phyloP scores from a whole-genome alignment of 2,329 filamentous ascomycete species.

The Tricladium varicosporioides region DNA sequence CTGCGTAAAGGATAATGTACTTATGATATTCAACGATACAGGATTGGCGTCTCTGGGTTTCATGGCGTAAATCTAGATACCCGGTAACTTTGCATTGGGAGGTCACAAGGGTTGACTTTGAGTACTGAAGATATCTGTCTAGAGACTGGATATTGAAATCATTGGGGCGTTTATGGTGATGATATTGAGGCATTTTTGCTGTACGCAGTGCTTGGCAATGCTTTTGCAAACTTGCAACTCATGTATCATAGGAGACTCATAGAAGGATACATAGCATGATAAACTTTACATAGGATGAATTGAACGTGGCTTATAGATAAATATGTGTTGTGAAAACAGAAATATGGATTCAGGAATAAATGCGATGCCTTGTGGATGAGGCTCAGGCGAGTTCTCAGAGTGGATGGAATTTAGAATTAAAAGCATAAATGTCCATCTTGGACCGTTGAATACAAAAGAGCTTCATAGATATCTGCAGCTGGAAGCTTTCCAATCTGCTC shows the following conservation, averaged over 20 bases:
- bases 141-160: constrained; percentile 16
- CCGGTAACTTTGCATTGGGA: constrained; percentile 16
- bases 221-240: background rate
- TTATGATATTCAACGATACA: constrained; percentile 17
- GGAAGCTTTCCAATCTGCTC: background rate
- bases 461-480: background rate
- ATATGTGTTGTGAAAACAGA: too few species aligned
- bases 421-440: too few species aligned
- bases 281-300: background rate
- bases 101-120: constrained; percentile 4
- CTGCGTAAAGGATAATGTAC: constrained; percentile 38
- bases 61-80: constrained; percentile 26
- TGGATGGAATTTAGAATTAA: too few species aligned
- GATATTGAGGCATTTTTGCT: constrained; percentile 3
- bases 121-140: constrained; percentile 4
- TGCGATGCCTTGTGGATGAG: too few species aligned
- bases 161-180: constrained; percentile 5
- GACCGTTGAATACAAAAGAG: background rate
- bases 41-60: constrained; percentile 20
- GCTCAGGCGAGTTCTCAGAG: too few species aligned
- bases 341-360: too few species aligned
- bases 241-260: background rate
- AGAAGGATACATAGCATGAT: too few species aligned
- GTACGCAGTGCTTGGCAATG: background rate
- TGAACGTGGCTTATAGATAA: background rate